Evolutionary conservation across 352 stramenopile genomes (phyloP), one percentile per base, ranked within the genome.

Genomic region (Blastocystis sp.): DNA sequence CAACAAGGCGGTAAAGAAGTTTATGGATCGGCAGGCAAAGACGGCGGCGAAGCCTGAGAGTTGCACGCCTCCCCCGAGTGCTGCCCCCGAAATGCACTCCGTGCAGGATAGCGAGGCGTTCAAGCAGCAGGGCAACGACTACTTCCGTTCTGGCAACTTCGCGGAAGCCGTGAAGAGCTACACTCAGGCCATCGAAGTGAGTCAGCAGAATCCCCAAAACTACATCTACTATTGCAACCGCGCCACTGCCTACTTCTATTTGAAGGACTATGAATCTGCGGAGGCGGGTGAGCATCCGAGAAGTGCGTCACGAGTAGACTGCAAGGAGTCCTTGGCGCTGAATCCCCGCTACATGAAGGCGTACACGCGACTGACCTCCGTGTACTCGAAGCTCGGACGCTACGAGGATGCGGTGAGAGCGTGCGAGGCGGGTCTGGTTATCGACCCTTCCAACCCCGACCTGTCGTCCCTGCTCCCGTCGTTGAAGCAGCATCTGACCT

Each of bases 171-270:
- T 67, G 37, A 62, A 69, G 10, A 67, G 60, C 41, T 85, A 85
- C 33, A 67, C 74, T 9, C 65, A 70, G 37, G 74, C 74, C 24
- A 16, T 85, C 3, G 66, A 85, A 19, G 51, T 69, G 33, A 59
- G n/a, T n/a, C 50, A 29, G 21, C 19, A 3, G 3, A 85, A 69
- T 26, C 74, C 74, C 13, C 65, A 85, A 13, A 85, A 85, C 61
- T 70, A 85, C 33, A 69, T 85, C 24, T 85, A 85, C 41, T 69
- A 70, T 31, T 67, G 41, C 19, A 85, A 85, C 33, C 45, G 74
- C 31, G 74, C 55, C 6, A 85, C 74, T 1, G 74, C 74, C 26
- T 66, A 33, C 24, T 85, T 67, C 74, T 67, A 85, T 45, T n/a
- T 59, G 41, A 85, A 85, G 60, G 19, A 85, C 61, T 85, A 85